A percentile compares a stretch with the other conserved stretches of the same genome.
phyloP scores from a whole-genome alignment of 2,329 filamentous ascomycete genomes.

The Plenodomus biglobosus region DNA sequence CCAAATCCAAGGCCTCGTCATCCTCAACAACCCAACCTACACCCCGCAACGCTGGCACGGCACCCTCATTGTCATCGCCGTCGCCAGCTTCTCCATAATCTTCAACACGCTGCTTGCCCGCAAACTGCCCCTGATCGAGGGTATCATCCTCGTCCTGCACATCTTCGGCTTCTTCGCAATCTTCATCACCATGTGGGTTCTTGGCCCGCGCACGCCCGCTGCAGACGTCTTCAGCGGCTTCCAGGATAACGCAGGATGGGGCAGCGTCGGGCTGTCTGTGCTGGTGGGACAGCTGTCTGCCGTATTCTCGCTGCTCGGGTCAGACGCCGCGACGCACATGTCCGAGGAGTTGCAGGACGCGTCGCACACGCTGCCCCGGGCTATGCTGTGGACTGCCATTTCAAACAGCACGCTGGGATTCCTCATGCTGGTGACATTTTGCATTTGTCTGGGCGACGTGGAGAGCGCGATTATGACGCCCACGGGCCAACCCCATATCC shows the following conservation, averaged over 20 bases:
- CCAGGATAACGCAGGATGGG: constrained; percentile 32
- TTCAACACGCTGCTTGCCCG: constrained; percentile 52
- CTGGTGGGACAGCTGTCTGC: constrained; percentile 27
- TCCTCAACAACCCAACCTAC: constrained; percentile 46
- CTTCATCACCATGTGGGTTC: constrained; percentile 40
- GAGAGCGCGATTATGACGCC: constrained; percentile 12
- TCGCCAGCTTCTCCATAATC: constrained; percentile 42
- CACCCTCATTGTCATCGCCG: constrained; percentile 52
- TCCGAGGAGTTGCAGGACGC: constrained; percentile 41
- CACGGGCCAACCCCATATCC: constrained; percentile 27
- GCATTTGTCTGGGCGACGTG: constrained; percentile 28
- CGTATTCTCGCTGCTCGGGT: constrained; percentile 27
- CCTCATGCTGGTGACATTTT: constrained; percentile 41
- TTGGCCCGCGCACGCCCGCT: constrained; percentile 24
- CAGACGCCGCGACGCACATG: constrained; percentile 36
- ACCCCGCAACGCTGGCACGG: constrained; percentile 51
- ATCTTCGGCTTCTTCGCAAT: constrained; percentile 55
- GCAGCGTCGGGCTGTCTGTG: constrained; percentile 24
- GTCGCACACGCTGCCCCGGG: constrained; percentile 39
- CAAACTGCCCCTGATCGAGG: constrained; percentile 52
- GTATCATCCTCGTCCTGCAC: constrained; percentile 51
- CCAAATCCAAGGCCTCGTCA: constrained; percentile 37
- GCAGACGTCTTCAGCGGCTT: constrained; percentile 28
- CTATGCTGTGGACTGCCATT: constrained; percentile 46
- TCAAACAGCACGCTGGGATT: constrained; percentile 45